phyloP scores from a whole-genome alignment of 306 rosid species.

The Coriaria nepalensis region DNA sequence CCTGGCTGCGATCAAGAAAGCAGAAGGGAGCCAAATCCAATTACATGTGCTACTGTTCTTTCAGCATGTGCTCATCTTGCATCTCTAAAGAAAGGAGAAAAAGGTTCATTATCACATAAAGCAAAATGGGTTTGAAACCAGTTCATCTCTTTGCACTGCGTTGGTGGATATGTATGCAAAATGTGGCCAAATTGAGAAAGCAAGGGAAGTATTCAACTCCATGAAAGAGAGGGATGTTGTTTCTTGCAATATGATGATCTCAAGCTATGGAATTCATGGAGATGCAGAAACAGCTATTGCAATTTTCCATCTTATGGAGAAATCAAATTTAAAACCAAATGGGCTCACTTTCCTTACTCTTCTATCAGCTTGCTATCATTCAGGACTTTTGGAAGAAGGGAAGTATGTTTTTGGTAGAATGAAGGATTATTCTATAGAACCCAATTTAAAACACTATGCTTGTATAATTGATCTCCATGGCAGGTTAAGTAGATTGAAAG shows the following conservation, averaged over 20 bases:
- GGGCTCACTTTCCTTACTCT: conserved; percentile 57
- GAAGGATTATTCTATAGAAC: conserved; percentile 34
- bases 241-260: conserved; percentile 68
- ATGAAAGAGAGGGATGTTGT: conserved; percentile 49
- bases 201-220: conserved; percentile 43
- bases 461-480: conserved; percentile 79
- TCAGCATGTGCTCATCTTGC: conserved; percentile 61
- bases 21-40: conserved; percentile 48
- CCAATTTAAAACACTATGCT: conserved; percentile 67
- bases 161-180: conserved; percentile 74
- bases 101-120: conserved; percentile 35
- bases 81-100: conserved; percentile 40
- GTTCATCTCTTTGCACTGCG: conserved; percentile 47
- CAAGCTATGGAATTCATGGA: conserved; percentile 65
- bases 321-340: conserved; percentile 46
- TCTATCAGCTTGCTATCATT: conserved; percentile 60
- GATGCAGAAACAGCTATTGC: conserved; percentile 42
- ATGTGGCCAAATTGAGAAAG: conserved; percentile 54
- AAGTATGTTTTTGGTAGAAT: conserved; percentile 34
- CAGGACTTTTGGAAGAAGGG: conserved; percentile 64
- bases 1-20: too few relatives aligned
- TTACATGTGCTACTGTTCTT: conserved; percentile 43
- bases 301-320: conserved; percentile 47
- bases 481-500: conserved; percentile 55
- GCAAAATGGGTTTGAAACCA: conserved; percentile 32